These are phyloP conservation scores for Thelonectria olida DNA, from an alignment of 2,329 filamentous ascomycete species.

Conservation along the genomic window DNA sequence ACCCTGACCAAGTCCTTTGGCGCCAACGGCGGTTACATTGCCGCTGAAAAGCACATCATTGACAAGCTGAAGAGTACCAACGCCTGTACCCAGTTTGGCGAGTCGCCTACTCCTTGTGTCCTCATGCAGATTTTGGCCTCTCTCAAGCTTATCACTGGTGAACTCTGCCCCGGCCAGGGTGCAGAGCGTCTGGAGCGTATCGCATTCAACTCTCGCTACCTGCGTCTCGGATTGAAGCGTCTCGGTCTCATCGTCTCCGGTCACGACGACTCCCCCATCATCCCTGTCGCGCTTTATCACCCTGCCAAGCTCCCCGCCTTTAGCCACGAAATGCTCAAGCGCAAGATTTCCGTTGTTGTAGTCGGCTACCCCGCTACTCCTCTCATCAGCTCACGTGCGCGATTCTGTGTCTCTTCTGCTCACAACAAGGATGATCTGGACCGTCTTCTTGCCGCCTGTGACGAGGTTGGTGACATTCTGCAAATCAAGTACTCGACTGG, in stretches of 20 bases:
- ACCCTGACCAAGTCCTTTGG: constrained; percentile 98
- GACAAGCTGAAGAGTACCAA: constrained; percentile 90
- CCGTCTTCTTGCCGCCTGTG: constrained; percentile 85
- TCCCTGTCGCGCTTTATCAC: constrained; percentile 93
- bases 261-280: constrained; percentile 97
- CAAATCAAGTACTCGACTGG: constrained; percentile 98
- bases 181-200: constrained; percentile 95
- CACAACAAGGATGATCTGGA: constrained; percentile 99
- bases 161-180: constrained; percentile 88
- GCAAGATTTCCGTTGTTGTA: constrained; percentile 97
- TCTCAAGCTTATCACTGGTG: constrained; percentile 88
- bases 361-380: constrained; percentile 97
- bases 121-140: constrained; percentile 90
- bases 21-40: constrained; percentile 95
- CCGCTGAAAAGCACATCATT: constrained; percentile 88
- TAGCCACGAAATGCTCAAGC: constrained; percentile 97
- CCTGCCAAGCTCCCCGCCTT: constrained; percentile 99
- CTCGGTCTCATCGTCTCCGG: constrained; percentile 97
- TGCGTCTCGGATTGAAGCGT: constrained; percentile 96
- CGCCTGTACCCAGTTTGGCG: constrained; percentile 85
- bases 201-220: constrained; percentile 97
- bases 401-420: constrained; percentile 94
- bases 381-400: constrained; percentile 90
- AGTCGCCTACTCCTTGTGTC: constrained; percentile 87
- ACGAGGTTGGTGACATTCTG: constrained; percentile 90